Base-by-base conservation (phyloP, 306 rosid genomes). In the Alnus glutinosa region DNA sequence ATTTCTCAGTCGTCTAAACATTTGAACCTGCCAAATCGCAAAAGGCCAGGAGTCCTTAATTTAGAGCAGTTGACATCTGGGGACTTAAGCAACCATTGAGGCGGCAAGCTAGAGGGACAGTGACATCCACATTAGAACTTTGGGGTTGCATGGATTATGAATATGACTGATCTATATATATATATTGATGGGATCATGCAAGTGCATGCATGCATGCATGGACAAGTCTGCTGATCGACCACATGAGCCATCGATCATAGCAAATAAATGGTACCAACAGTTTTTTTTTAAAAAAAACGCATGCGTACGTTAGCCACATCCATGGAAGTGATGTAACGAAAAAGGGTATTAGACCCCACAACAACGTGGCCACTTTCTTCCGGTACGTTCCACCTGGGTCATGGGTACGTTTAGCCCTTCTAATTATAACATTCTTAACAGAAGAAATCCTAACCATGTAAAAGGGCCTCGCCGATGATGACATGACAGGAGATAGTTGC, bases 81-180 rank as follows among this genome's bases (percentile, higher is more conserved):
- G n/a, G 5, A 23, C 73, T 46, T 44, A 3, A 69, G 68, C 54
- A 30, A 78, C 37, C 32, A 68, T 30, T 79, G 71, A 39, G 52
- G 76, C 34, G 80, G 55, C 69, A 58, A 11, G 55, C 69, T 49
- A 11, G 8, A 75, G 61, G 77, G 88, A 84, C 9, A 63, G 58
- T 70, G 90, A 82, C 85, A 79, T 50, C 39, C 80, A 77, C 77
- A 49, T 67, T 57, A 52, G 64, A 48, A 47, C 49, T 47, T 42
- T 75, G 32, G 62, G 16, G 50, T 59, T 10, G 76, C 74, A 8
- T 9, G 46, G 6, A 4, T 4, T 5, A 42, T 39, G 16, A 79
- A 62, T 69, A 39, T 13, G 75, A 79, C 52, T 39, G n/a, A 50
- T 23, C 28, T 23, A 23, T 23, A 23, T 23, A 23, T 23, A 23